These are phyloP conservation scores for Xenoacremonium recifei DNA, from an alignment of 2,329 filamentous ascomycete species.

Conservation along the genomic window DNA sequence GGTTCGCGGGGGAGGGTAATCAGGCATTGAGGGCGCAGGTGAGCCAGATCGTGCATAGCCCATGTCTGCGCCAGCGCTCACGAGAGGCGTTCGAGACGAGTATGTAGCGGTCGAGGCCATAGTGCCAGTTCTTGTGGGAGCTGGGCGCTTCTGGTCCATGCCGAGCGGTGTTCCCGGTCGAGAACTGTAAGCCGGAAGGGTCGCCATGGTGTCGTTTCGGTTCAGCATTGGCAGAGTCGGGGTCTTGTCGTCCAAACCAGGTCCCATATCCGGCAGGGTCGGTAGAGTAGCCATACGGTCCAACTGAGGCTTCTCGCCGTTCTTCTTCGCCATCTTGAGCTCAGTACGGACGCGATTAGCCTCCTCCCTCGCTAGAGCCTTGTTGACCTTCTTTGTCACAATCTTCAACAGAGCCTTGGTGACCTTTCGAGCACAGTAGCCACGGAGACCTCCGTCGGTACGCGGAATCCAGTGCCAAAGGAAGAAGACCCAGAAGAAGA, in stretches of 20 bases:
- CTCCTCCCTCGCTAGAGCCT: constrained; percentile 79
- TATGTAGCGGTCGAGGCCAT: constrained; percentile 59
- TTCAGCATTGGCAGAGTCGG: constrained; percentile 58
- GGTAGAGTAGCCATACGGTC: constrained; percentile 68
- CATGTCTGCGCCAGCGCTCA: constrained; percentile 60
- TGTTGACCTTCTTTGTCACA: constrained; percentile 83
- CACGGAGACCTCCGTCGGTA: constrained; percentile 74
- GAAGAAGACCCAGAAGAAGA: constrained; percentile 81
- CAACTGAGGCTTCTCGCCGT: constrained; percentile 47
- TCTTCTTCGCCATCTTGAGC: constrained; percentile 50
- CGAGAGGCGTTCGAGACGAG: constrained; percentile 62
- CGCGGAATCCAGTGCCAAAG: constrained; percentile 89
- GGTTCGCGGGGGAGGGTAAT: constrained; percentile 30
- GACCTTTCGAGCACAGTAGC: constrained; percentile 90
- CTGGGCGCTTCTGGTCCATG: constrained; percentile 50
- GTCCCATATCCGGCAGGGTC: constrained; percentile 44
- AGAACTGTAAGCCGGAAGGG: constrained; percentile 62
- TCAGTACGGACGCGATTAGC: constrained; percentile 54
- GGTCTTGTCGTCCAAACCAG: constrained; percentile 45
- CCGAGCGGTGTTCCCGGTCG: constrained; percentile 54
- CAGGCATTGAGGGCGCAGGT: constrained; percentile 35
- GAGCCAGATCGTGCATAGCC: constrained; percentile 45
- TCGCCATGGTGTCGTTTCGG: constrained; percentile 59
- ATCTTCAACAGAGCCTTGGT: constrained; percentile 82
- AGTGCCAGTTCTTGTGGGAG: constrained; percentile 50